Base-by-base conservation (phyloP, 345 rosid species). In the Crucihimalaya himalaica region DNA sequence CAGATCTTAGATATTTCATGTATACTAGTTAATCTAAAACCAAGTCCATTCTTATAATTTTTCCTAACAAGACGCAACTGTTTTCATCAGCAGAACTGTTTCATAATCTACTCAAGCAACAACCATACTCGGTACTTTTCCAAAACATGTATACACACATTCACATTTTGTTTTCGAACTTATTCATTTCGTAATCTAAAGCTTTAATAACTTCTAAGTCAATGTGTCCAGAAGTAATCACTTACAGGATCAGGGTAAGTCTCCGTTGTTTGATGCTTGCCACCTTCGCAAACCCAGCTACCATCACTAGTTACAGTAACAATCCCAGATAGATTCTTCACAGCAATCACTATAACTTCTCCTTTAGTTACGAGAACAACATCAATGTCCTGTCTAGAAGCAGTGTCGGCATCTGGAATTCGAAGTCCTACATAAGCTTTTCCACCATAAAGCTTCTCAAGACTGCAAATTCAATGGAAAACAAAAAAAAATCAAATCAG, bases 401-500 rank as follows among this genome's bases (percentile, higher is more conserved):
- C 88, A 20, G 96, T 79, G 54, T 94, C 98, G 7, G 96, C 79
- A 80, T 94, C 97, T 1, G 97, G 98, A 80, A 94, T 86, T 40
- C 89, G 90, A 72, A 94, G 98, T 50, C 98, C 98, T 4, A 86
- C 84, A 58, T 87, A 89, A 3, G 82, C 88, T 63, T 91, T 94
- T 43, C 98, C 98, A 60, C 87, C 88, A 68, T 87, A 85, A 53
- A 91, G 87, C 86, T 91, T 94, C 70, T 91, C 97, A 19, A 94
- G 84, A 53, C 98, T 93, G 55, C 31, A 68, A n/a, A 25, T 51
- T 20, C 25, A 23, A 3, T 48, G 0, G 10, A 40, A n/a, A 3
- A 1, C 14, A 68, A 13, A 52, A 63, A n/a, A 34, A 34, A 34
- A 34, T 34, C 54, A 52, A 37, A 50, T 11, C 12, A 43, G 64